These are phyloP conservation scores for Persicaria maculosa DNA, from an alignment of 148 eudicot species.

Conservation along the genomic window DNA sequence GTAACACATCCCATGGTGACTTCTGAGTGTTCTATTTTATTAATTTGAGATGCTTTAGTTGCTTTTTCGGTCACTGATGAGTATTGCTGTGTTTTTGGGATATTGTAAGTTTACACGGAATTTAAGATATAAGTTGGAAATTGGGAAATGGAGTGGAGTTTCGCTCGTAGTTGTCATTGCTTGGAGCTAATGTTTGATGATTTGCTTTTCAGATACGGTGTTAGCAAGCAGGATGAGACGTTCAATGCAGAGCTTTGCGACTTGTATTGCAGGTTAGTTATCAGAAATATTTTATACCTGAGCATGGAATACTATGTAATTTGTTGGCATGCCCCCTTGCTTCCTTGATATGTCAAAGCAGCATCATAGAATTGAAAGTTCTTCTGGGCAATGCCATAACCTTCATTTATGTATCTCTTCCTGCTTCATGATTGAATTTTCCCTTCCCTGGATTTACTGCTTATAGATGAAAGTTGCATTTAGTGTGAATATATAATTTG, in stretches of 20 bases:
- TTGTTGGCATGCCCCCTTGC: neutral
- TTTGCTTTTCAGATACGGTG: slow-evolving; percentile 54
- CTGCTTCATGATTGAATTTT: neutral
- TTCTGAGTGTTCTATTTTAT: neutral
- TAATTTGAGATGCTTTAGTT: neutral
- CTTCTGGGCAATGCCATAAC: neutral
- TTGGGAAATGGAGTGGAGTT: neutral
- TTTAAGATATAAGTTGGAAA: neutral
- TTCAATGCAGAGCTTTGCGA: slow-evolving; percentile 80
- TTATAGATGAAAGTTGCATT: neutral
- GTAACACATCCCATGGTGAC: neutral
- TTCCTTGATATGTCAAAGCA: neutral
- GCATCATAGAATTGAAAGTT: neutral
- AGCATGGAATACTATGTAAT: neutral
- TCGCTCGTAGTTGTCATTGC: neutral
- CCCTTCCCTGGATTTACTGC: neutral
- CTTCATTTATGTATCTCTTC: neutral
- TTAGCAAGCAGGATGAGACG: slow-evolving; percentile 79
- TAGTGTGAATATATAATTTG: neutral
- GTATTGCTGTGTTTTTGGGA: neutral
- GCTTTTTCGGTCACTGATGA: neutral
- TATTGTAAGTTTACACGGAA: neutral
- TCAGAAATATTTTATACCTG: neutral
- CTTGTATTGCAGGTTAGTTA: slow-evolving; percentile 65
- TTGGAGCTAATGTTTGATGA: neutral